Percentiles rank a stretch among this genome's conserved stretches.
phyloP scores from a whole-genome alignment of 352 stramenopile species.

The Halophytophthora polymorphica region DNA sequence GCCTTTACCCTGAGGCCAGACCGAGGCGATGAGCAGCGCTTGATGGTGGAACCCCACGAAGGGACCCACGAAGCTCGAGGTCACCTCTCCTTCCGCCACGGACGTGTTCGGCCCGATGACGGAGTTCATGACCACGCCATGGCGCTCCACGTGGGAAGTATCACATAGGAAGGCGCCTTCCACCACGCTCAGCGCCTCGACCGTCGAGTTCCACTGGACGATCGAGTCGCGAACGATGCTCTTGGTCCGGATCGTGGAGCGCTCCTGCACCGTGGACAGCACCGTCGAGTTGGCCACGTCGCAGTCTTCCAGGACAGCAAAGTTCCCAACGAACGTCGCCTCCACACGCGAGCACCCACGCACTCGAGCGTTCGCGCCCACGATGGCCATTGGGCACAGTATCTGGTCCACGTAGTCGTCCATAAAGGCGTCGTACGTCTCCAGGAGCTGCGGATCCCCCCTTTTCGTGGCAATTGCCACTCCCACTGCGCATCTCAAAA shows the following conservation, averaged over 20 bases:
- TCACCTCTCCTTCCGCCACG: slow-evolving; percentile 89
- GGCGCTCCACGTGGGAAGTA: slow-evolving; percentile 69
- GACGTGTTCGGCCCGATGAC: slow-evolving; percentile 85
- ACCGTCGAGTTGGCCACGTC: slow-evolving; percentile 60
- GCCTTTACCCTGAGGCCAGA: slow-evolving; percentile 91
- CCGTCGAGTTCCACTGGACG: slow-evolving; percentile 64
- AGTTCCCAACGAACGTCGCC: slow-evolving; percentile 61
- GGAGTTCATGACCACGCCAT: slow-evolving; percentile 84
- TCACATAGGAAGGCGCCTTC: slow-evolving; percentile 74
- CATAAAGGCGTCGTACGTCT: slow-evolving; percentile 48
- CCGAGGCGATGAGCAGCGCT: slow-evolving; percentile 87
- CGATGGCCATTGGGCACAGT: slow-evolving; percentile 44
- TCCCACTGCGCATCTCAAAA: slow-evolving; percentile 22
- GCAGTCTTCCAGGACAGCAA: slow-evolving; percentile 57
- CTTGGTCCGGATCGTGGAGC: slow-evolving; percentile 43
- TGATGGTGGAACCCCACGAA: slow-evolving; percentile 96
- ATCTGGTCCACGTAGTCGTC: slow-evolving; percentile 47
- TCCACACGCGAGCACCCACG: slow-evolving; percentile 60
- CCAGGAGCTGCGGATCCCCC: slow-evolving; percentile 33
- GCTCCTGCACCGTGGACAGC: slow-evolving; percentile 55
- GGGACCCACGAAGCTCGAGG: slow-evolving; percentile 89
- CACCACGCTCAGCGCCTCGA: slow-evolving; percentile 70
- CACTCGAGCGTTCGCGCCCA: slow-evolving; percentile 47
- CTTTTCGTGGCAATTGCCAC: slow-evolving; percentile 40
- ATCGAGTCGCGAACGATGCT: slow-evolving; percentile 63